These are phyloP conservation scores for Hypoxylon fragiforme DNA, from an alignment of 495 filamentous ascomycete species.

Conservation along the genomic window DNA sequence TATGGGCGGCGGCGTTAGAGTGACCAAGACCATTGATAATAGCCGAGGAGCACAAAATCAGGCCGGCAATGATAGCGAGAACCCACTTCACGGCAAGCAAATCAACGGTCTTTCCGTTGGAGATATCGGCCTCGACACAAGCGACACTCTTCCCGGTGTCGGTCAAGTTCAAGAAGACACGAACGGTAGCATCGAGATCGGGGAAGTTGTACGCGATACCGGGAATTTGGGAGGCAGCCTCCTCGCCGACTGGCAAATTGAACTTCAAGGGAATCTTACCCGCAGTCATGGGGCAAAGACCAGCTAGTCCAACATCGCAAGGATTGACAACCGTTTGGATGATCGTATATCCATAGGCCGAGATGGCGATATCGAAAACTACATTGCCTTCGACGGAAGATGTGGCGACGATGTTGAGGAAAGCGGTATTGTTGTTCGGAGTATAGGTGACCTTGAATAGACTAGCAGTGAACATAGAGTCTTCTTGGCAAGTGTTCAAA, in stretches of 20 bases:
- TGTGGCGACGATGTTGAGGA: constrained; percentile 77
- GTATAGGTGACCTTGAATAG: constrained; percentile 82
- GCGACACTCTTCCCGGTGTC: constrained; percentile 64
- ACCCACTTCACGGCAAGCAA: constrained; percentile 87
- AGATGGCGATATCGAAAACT: constrained; percentile 71
- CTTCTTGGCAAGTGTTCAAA: constrained; percentile 74
- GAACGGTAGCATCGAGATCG: constrained; percentile 87
- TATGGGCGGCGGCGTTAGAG: constrained; percentile 95
- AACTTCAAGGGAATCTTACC: constrained; percentile 78
- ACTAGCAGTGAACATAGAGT: constrained; percentile 79
- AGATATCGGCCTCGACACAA: constrained; percentile 86
- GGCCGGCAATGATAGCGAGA: constrained; percentile 81
- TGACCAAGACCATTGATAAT: constrained; percentile 81
- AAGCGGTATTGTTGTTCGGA: constrained; percentile 70
- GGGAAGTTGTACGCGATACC: constrained; percentile 88
- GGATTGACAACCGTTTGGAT: constrained; percentile 70
- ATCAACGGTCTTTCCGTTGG: constrained; percentile 92
- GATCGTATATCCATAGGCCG: constrained; percentile 79
- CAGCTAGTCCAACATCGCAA: constrained; percentile 68
- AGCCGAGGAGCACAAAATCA: constrained; percentile 81
- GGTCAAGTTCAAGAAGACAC: constrained; percentile 75
- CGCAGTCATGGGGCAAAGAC: constrained; percentile 91
- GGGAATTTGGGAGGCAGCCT: constrained; percentile 68
- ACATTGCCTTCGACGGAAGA: constrained; percentile 87
- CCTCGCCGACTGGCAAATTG: constrained; percentile 61